Evolutionary conservation across 768 basidiomycete species (phyloP).

Genomic region (Leccinum uliginosum): DNA sequence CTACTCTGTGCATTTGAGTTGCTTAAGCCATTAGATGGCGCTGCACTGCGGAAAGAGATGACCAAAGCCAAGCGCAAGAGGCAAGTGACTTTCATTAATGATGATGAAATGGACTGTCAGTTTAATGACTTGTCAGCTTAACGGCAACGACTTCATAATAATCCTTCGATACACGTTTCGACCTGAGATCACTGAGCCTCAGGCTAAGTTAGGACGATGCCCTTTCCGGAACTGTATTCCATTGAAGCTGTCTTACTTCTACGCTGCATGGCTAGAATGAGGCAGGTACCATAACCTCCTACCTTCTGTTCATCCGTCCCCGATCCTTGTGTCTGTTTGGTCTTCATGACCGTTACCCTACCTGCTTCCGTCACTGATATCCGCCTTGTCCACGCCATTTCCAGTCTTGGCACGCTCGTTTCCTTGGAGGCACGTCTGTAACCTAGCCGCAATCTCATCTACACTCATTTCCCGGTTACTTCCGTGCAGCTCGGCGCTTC

Average conservation of each 20-base stretch:
- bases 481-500: constrained; percentile 9
- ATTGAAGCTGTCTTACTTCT: constrained; percentile 20
- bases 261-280: constrained; percentile 22
- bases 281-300: constrained; percentile 26
- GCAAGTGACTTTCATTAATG: constrained; percentile 33
- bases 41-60: constrained; percentile 96
- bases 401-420: constrained; percentile 22
- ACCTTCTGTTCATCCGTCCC: constrained; percentile 14
- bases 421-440: constrained; percentile 31
- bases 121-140: constrained; percentile 19
- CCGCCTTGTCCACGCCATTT: constrained; percentile 15
- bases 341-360: constrained; percentile 26
- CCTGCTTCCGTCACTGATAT: constrained; percentile 30
- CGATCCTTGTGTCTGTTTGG: constrained; percentile 18
- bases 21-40: constrained; percentile 91
- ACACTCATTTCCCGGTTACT: constrained; percentile 27
- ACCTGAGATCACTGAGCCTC: constrained; percentile 8
- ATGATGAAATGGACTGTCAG: not conserved
- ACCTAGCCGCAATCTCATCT: constrained; percentile 29
- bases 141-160: constrained; percentile 33
- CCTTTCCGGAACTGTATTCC: constrained; percentile 15
- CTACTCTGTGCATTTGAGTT: constrained; percentile 96
- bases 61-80: constrained; percentile 98
- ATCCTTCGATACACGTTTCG: not conserved
- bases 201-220: not conserved